Conservation (phyloP, 129 eudicot species). For the Solidago caesia region DNA sequence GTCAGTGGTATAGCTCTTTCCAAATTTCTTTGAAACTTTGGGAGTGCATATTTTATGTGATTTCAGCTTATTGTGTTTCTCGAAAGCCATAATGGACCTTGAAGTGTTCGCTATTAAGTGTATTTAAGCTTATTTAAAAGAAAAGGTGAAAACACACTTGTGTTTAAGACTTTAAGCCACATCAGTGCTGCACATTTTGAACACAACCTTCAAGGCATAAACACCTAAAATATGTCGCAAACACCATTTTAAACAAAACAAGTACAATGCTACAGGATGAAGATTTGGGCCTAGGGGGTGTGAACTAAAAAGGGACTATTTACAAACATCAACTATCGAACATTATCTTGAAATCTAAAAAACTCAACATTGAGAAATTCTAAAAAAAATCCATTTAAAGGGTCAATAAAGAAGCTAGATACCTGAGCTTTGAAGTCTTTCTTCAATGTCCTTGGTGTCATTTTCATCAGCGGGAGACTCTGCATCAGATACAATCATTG, state of each 20-base stretch:
- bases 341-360: not conserved
- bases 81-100: not conserved
- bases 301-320: not conserved
- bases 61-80: not conserved
- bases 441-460: constrained; percentile 40
- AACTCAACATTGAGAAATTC: not conserved
- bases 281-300: not conserved
- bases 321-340: not conserved
- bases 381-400: not conserved
- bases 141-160: too few relatives aligned
- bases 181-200: too few relatives aligned
- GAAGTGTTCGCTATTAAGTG: too few relatives aligned
- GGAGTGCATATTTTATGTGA: too few relatives aligned
- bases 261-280: not conserved
- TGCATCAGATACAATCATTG: constrained; percentile 46
- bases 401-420: not conserved
- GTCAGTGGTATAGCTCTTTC: too few relatives aligned
- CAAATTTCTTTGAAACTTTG: too few relatives aligned
- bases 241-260: too few relatives aligned
- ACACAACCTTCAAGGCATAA: too few relatives aligned
- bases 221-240: too few relatives aligned
- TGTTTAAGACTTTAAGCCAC: too few relatives aligned
- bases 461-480: constrained; percentile 42
- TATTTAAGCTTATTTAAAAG: too few relatives aligned
- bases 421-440: constrained; percentile 55